Evolutionary conservation across 202 grass and related monocot genomes (phyloP), one percentile per base, ranked within the genome.

Genomic region (Panicum hallii): DNA sequence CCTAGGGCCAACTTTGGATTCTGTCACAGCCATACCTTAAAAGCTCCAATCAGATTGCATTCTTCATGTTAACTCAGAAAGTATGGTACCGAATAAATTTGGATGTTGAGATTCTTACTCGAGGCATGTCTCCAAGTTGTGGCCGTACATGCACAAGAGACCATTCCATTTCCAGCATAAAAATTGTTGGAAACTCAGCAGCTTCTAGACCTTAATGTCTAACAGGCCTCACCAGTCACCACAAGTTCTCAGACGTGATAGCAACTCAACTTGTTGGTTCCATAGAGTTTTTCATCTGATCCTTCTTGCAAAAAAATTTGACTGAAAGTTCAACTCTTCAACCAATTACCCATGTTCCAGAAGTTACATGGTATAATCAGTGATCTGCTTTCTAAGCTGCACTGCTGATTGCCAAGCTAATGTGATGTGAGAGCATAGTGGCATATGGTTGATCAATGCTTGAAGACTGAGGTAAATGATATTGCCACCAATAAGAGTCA

Each of bases 181-280:
- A 46, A 74, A 67, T 72, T 14, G 73, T 41, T 16, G 45, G 17
- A 90, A 83, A 83, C 6, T 30, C 16, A 26, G 66, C 42, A 58
- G 12, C 50, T 74, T 74, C 47, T 15, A 4, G 40, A 74, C 68
- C 22, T 68, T 10, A 36, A 79, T 32, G 44, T 19, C 41, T 4
- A 26, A n/a, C 0, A 60, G 2, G 53, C 23, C 22, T 79, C 30
- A 48, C 58, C 30, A 38, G 36, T 78, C 28, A 63, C 56, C 34
- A 42, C 28, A 74, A 16, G 17, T 75, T 80, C 43, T 9, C 9
- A 11, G 17, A 67, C 11, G 36, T 46, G 57, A 61, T 5, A 55
- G 47, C 65, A 40, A 41, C 28, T 5, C 23, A 62, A 62, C 1
- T 6, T 63, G 23, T 14, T 30, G 57, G 12, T 52, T 41, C 11